These are phyloP conservation scores for Ulota crispa DNA, from an alignment of 225 moss, liverwort and hornwort species.

Conservation along the genomic window DNA sequence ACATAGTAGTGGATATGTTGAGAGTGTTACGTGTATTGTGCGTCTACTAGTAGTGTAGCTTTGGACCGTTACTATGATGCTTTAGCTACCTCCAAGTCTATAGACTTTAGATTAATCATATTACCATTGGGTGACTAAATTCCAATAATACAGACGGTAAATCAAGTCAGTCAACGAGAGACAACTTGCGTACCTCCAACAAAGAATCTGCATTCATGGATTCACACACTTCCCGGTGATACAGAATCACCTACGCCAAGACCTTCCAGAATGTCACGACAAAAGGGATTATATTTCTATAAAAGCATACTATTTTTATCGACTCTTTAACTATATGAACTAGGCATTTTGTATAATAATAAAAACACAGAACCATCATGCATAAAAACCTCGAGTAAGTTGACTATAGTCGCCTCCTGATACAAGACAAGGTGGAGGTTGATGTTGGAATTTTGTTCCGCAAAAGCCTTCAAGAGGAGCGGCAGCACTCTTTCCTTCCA, in stretches of 20 bases:
- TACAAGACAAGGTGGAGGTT: conserved; percentile 76
- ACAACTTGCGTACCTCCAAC: conserved; percentile 59
- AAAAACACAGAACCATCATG: neutral
- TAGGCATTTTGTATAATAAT: neutral
- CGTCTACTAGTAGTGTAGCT: too few relatives aligned
- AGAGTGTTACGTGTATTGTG: too few relatives aligned
- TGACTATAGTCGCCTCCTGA: conserved; percentile 82
- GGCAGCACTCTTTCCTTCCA: conserved; percentile 82
- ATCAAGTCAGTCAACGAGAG: neutral
- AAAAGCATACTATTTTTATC: neutral
- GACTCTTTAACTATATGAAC: neutral
- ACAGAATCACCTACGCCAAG: conserved; percentile 72
- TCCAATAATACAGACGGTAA: neutral
- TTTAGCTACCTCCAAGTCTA: too few relatives aligned
- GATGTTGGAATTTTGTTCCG: conserved; percentile 58
- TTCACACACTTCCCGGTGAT: conserved; percentile 84
- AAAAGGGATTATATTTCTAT: conserved; percentile 25
- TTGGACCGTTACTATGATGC: too few relatives aligned
- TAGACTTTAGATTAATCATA: too few relatives aligned
- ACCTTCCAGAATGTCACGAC: conserved; percentile 43
- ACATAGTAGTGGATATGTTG: too few relatives aligned
- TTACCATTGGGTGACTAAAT: too few relatives aligned
- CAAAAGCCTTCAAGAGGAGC: conserved; percentile 44
- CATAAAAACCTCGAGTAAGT: conserved; percentile 75
- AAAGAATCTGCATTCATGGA: conserved; percentile 75